Base-by-base conservation (phyloP, 2,329 filamentous ascomycete species). In the Microcyclospora tardicrescens region DNA sequence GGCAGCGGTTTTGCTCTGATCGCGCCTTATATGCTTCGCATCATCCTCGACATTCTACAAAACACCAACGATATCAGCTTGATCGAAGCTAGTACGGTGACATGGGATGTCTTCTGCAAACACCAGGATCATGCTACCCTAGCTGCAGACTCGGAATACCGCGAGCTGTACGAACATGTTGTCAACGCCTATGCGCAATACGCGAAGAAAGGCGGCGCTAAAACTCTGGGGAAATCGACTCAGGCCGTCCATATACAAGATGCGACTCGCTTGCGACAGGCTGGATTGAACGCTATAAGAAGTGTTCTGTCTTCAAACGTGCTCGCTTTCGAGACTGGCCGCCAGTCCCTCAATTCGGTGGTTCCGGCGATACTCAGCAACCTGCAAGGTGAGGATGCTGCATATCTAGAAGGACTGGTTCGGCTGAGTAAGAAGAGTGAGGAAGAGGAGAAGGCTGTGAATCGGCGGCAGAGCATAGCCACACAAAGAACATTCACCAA, bases 321-420 rank as follows among this genome's bases (percentile, higher is more conserved):
- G 13, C 70, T 95, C 37, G 77, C 78, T 1, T 79, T 81, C 3
- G 75, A 86, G 47, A 78, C 79, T 24, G 79, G 78, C 27, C 76
- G 80, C 49, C 85, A 93, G 58, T 30, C 51, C 57, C 71, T 94
- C 47, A 72, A 79, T 42, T 71, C 82, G 39, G 78, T 93, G 39
- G 72, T 96, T 30, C 87, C 89, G 27, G 79, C 87, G 47, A 79
- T 96, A 13, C 66, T 96, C 42, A 79, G 87, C 54, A 95, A 94
- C 49, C 62, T 96, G 16, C 87, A 85, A 69, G 79, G 81, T 15
- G 76, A 81, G 39, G 48, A 47, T 41, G 40, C 76, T 81, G 72
- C 77, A 37, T 77, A 84, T 43, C 66, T 96, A 13, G 69, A 78
- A 33, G 64, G 74, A 3, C 61, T 96, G 37, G 70, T 82, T 44